Evolutionary conservation across 345 rosid species (phyloP), one percentile per base, ranked within the genome.

Genomic region (Camelina hispida): DNA sequence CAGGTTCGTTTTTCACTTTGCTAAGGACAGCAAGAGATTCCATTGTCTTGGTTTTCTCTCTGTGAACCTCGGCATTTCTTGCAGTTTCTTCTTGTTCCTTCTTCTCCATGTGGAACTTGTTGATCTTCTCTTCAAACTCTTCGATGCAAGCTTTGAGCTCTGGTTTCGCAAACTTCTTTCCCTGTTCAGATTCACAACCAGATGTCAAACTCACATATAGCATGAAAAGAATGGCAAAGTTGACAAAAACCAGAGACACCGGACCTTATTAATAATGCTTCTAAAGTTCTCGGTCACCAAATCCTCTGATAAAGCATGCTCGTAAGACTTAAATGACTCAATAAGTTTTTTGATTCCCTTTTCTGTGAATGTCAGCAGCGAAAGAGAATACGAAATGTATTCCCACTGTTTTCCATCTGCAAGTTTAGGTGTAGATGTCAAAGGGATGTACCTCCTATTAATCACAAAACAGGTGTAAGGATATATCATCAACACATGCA

Each of bases 41-140:
- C 69, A 84, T 53, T 47, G 74, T 80, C 69, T 66, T 82, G 69
- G 85, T 71, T 82, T 89, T 95, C 77, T 85, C 86, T 46, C 76
- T 78, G 83, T 95, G 93, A 69, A 85, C 85, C 82, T 84, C 83
- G 1, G 99, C 99, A 73, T 89, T 90, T 88, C 89, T 89, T 62
- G 97, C 91, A 9, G 98, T 92, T 60, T 72, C 88, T 80, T 90
- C 99, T 82, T 92, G 99, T 76, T 92, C 98, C 86, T 92, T 92
- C 93, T 85, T 92, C 79, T 92, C 97, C 74, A 74, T 40, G 79
- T 90, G 93, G 84, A 89, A 87, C 84, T 89, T 92, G 69, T 84
- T 85, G 60, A 95, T 82, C 84, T 95, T 95, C 83, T 95, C 98
- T 78, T 92, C 99, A 72, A 95, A 95, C 78, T 95, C 99, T 78